Conservation (phyloP, 495 filamentous ascomycete species). For the Penicillium arizonense region DNA sequence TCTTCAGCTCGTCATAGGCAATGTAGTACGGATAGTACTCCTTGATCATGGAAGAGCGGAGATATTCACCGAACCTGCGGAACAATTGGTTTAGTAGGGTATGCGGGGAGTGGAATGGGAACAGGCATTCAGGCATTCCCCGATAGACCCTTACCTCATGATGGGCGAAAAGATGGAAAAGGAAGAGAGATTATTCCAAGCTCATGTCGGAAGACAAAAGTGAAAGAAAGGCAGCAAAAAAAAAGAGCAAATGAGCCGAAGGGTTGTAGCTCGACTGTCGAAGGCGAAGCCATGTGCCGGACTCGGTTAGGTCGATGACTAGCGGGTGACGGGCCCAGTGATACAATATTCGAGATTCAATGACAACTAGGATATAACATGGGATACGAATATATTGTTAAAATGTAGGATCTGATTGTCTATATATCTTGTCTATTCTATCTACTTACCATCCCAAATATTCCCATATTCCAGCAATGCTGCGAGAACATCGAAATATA, state of each 20-base stretch:
- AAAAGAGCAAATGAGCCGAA: constrained; percentile 3
- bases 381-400: too few relatives aligned
- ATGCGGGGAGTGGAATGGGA: background rate
- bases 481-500: too few relatives aligned
- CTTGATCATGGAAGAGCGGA: constrained; percentile 87
- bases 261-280: constrained; percentile 17
- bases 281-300: constrained; percentile 13
- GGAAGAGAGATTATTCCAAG: constrained; percentile 5
- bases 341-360: background rate
- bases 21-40: constrained; percentile 98
- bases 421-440: background rate
- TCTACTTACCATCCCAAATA: too few relatives aligned
- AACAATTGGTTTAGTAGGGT: constrained; percentile 25
- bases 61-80: constrained; percentile 93
- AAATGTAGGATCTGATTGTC: background rate
- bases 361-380: too few relatives aligned
- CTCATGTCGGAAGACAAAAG: constrained; percentile 17
- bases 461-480: too few relatives aligned
- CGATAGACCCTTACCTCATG: constrained; percentile 25
- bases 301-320: constrained; percentile 9
- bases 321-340: constrained; percentile 10
- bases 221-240: constrained; percentile 1
- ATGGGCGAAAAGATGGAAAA: constrained; percentile 11
- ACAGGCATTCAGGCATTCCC: background rate
- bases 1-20: constrained; percentile 91